Evolutionary conservation across 306 rosid species (phyloP).

Genomic region (Vigna radiata): DNA sequence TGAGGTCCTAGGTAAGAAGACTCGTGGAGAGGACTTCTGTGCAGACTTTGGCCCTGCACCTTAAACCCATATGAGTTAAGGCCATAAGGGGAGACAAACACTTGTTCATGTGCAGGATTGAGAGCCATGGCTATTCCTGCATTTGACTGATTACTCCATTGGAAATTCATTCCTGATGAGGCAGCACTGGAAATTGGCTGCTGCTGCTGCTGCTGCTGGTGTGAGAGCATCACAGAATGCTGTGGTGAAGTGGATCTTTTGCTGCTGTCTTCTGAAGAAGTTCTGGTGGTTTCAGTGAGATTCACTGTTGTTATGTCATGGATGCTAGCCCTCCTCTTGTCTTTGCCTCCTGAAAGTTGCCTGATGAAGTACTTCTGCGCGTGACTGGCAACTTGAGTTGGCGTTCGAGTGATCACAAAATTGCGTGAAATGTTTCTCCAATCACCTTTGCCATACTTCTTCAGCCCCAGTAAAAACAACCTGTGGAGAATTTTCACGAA

Average conservation of each 20-base stretch:
- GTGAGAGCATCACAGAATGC: slow-evolving; percentile 43
- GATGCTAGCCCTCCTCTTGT: slow-evolving; percentile 92
- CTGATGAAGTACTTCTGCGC: slow-evolving; percentile 96
- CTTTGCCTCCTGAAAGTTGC: slow-evolving; percentile 85
- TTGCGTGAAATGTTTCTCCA: slow-evolving; percentile 95
- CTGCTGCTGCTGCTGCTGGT: slow-evolving; percentile 16
- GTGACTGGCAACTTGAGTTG: slow-evolving; percentile 97
- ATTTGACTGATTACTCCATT: slow-evolving; percentile 68
- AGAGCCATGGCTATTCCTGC: slow-evolving; percentile 54
- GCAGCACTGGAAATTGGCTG: slow-evolving; percentile 43
- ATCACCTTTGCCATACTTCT: slow-evolving; percentile 91
- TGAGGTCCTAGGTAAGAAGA: slow-evolving; percentile 67
- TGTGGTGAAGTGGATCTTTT: slow-evolving; percentile 63
- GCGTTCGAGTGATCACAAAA: slow-evolving; percentile 76
- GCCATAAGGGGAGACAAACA: slow-evolving; percentile 62
- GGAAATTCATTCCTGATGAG: slow-evolving; percentile 52
- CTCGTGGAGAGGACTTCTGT: slow-evolving; percentile 56
- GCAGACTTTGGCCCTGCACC: slow-evolving; percentile 62
- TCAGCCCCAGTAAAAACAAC: slow-evolving; percentile 82
- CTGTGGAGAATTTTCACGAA: slow-evolving; percentile 49
- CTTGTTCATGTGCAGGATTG: slow-evolving; percentile 53
- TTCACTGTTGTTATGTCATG: slow-evolving; percentile 96
- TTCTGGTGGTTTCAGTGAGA: slow-evolving; percentile 57
- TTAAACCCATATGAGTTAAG: slow-evolving; percentile 59
- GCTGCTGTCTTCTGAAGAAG: slow-evolving; percentile 55